A percentile compares a stretch with the other conserved stretches of the same genome.
phyloP scores from a whole-genome alignment of 2,329 filamentous ascomycete genomes.

The Talaromyces marneffei region DNA sequence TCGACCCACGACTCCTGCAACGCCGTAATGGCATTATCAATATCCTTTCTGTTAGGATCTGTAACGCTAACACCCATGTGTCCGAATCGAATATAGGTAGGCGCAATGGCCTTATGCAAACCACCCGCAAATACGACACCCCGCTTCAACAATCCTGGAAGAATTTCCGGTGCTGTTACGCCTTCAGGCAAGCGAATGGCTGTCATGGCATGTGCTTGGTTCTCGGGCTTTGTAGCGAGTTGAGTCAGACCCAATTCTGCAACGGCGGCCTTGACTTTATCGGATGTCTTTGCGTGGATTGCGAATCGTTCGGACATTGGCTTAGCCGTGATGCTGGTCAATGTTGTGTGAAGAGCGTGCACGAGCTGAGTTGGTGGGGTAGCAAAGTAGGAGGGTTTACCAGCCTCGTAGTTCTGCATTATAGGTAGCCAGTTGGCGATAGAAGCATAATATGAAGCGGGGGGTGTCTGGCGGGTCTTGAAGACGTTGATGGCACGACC shows the following conservation, averaged over 20 bases:
- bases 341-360: slow-evolving; percentile 82
- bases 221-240: slow-evolving; percentile 74
- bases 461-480: slow-evolving; percentile 72
- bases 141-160: slow-evolving; percentile 78
- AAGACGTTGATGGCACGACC: slow-evolving; percentile 77
- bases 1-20: slow-evolving; percentile 69
- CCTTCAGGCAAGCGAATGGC: slow-evolving; percentile 90
- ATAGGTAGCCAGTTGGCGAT: slow-evolving; percentile 98
- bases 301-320: slow-evolving; percentile 79
- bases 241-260: slow-evolving; percentile 78
- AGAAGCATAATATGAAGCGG: slow-evolving; percentile 86
- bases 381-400: slow-evolving; percentile 96
- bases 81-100: slow-evolving; percentile 90
- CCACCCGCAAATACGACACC: slow-evolving; percentile 93
- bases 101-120: slow-evolving; percentile 89
- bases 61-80: slow-evolving; percentile 96
- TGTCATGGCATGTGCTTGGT: slow-evolving; percentile 97
- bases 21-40: slow-evolving; percentile 76
- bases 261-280: slow-evolving; percentile 80
- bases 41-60: slow-evolving; percentile 70
- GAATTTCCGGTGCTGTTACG: slow-evolving; percentile 70
- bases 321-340: slow-evolving; percentile 76
- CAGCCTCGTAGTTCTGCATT: slow-evolving; percentile 98
- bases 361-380: slow-evolving; percentile 92
- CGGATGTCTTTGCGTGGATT: slow-evolving; percentile 69